phyloP scores from a whole-genome alignment of 805 yeast genomes.

The Candida loeiensis region DNA sequence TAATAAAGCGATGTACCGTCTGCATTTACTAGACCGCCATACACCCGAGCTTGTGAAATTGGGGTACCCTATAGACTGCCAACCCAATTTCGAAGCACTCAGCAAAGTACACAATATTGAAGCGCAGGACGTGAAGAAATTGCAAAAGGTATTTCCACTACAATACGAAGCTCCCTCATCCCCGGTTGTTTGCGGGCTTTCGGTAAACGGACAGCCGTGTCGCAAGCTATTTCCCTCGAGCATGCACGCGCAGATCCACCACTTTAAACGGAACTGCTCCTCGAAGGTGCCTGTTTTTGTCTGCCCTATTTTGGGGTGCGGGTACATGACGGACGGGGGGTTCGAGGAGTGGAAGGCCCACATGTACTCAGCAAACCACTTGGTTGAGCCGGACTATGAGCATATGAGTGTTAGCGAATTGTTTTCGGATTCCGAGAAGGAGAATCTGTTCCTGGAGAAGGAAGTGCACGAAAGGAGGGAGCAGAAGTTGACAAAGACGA shows the following conservation, averaged over 20 bases:
- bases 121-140: constrained; percentile 7
- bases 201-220: constrained; percentile 17
- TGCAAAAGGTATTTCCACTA: constrained; percentile 21
- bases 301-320: constrained; percentile 42
- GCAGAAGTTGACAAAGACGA: too few relatives aligned
- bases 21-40: constrained; percentile 25
- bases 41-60: constrained; percentile 13
- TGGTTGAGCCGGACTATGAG: constrained; percentile 2
- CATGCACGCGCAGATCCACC: constrained; percentile 19
- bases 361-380: constrained; percentile 1
- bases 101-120: neutral
- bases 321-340: constrained; percentile 31
- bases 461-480: neutral
- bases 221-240: constrained; percentile 15
- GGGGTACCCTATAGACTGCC: constrained; percentile 25
- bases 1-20: constrained; percentile 22
- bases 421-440: constrained; percentile 7
- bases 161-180: constrained; percentile 19
- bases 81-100: neutral
- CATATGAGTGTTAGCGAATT: constrained; percentile 4
- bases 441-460: neutral
- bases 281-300: constrained; percentile 27
- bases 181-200: neutral
- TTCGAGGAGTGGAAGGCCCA: constrained; percentile 29
- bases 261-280: constrained; percentile 21